Percentiles rank a stretch among this genome's conserved stretches.
Conservation (phyloP, 805 yeast species). For the Saccharomyces jurei region DNA sequence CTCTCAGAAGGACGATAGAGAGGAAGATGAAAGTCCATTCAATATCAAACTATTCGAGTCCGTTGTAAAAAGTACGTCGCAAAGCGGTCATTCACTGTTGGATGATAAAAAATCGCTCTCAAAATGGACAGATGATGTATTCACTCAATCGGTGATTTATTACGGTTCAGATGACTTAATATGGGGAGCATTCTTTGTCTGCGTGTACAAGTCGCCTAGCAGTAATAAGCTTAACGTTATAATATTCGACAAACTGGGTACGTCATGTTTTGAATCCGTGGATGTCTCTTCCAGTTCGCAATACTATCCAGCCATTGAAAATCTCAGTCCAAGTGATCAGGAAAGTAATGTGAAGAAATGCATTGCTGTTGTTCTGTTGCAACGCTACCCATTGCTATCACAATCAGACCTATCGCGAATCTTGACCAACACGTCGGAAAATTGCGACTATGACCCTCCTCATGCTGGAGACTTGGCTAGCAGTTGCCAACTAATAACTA, state of each 20-base stretch:
- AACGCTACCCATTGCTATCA: conserved; percentile 54
- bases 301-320: conserved; percentile 73
- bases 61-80: neutral
- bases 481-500: conserved; percentile 45
- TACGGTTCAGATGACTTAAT: conserved; percentile 21
- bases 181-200: conserved; percentile 25
- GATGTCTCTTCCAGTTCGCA: conserved; percentile 53
- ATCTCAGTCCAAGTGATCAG: conserved; percentile 43
- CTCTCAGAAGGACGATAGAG: neutral
- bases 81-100: neutral
- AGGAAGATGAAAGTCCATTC: neutral
- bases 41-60: neutral
- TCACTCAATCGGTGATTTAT: conserved; percentile 18
- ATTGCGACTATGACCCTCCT: conserved; percentile 65
- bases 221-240: conserved; percentile 44
- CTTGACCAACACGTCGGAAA: conserved; percentile 4
- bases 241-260: conserved; percentile 59
- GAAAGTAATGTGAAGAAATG: conserved; percentile 60
- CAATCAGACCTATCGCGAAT: conserved; percentile 10
- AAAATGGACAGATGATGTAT: conserved; percentile 17
- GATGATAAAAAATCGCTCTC: neutral
- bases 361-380: conserved; percentile 64
- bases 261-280: conserved; percentile 48
- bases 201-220: conserved; percentile 15
- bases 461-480: conserved; percentile 77